These are phyloP conservation scores for Metarhizium brunneum DNA, from an alignment of 2,329 filamentous ascomycete genomes.

Conservation along the genomic window DNA sequence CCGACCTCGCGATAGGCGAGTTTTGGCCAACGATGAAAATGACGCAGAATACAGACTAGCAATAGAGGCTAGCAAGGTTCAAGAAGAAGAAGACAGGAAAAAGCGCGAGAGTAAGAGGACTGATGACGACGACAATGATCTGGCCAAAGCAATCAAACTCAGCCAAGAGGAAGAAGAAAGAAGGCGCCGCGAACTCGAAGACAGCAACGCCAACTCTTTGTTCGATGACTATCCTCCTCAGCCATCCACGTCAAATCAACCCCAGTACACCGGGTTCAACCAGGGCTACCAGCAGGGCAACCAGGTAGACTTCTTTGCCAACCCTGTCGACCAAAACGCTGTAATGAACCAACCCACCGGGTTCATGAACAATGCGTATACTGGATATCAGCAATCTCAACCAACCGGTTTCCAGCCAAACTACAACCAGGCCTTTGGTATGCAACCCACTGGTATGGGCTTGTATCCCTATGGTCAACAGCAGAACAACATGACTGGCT, in stretches of 20 bases:
- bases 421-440: slow-evolving; percentile 58
- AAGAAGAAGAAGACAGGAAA: slow-evolving; percentile 81
- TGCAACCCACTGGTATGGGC: slow-evolving; percentile 51
- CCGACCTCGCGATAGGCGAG: slow-evolving; percentile 38
- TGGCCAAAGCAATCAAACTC: slow-evolving; percentile 89
- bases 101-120: slow-evolving; percentile 58
- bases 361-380: slow-evolving; percentile 49
- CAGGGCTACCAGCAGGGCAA: slow-evolving; percentile 96
- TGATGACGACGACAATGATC: slow-evolving; percentile 64
- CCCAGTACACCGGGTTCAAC: slow-evolving; percentile 83
- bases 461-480: slow-evolving; percentile 60
- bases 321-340: slow-evolving; percentile 71
- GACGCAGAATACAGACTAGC: slow-evolving; percentile 86
- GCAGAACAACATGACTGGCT: slow-evolving; percentile 29
- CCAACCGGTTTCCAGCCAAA: slow-evolving; percentile 46
- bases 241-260: slow-evolving; percentile 34
- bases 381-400: slow-evolving; percentile 37
- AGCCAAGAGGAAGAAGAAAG: slow-evolving; percentile 93
- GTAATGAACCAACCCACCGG: slow-evolving; percentile 73
- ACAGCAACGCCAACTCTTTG: slow-evolving; percentile 74
- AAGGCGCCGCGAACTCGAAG: slow-evolving; percentile 76
- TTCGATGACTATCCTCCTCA: slow-evolving; percentile 71
- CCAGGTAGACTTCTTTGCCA: slow-evolving; percentile 94
- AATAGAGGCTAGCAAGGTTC: slow-evolving; percentile 87
- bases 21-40: slow-evolving; percentile 58